phyloP scores from a whole-genome alignment of 768 basidiomycete genomes.

The Leccinellum albellum region DNA sequence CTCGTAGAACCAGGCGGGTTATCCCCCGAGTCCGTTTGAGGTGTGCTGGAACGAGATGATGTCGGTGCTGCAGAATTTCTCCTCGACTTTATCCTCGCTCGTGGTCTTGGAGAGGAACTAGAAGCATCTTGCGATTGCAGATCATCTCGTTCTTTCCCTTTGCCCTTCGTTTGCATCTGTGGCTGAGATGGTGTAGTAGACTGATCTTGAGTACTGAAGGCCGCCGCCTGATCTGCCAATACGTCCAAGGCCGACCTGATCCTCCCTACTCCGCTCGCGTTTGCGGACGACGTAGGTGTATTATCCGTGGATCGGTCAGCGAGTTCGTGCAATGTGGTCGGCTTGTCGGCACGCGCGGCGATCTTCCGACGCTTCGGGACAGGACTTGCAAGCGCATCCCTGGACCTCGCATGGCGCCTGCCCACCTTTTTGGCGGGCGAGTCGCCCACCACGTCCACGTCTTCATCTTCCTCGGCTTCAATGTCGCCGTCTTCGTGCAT shows the following conservation, averaged over 20 bases:
- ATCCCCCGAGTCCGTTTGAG: slow-evolving; percentile 13
- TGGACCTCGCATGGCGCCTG: slow-evolving; percentile 27
- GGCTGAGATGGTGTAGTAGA: not conserved
- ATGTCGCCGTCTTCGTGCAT: slow-evolving; percentile 38
- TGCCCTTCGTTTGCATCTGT: slow-evolving; percentile 10
- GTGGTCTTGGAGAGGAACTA: slow-evolving; percentile 1
- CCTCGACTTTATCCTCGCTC: slow-evolving; percentile 8
- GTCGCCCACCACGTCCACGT: slow-evolving; percentile 19
- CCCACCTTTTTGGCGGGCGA: slow-evolving; percentile 20
- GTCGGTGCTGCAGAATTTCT: slow-evolving; percentile 2
- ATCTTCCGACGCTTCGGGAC: slow-evolving; percentile 38
- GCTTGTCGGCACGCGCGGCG: slow-evolving; percentile 7
- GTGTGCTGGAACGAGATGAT: slow-evolving; percentile 17
- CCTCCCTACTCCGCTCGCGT: slow-evolving; percentile 14
- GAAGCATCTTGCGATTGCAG: slow-evolving; percentile 2
- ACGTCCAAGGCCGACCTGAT: slow-evolving; percentile 63
- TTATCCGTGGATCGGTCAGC: not conserved
- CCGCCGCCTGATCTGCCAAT: slow-evolving; percentile 69
- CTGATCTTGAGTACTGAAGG: slow-evolving; percentile 39
- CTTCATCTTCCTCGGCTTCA: slow-evolving; percentile 30
- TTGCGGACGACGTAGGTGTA: not conserved
- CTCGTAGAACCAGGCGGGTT: not conserved
- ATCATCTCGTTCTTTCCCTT: slow-evolving; percentile 19
- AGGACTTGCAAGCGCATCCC: slow-evolving; percentile 33
- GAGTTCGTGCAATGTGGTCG: slow-evolving; percentile 4